Conservation (phyloP, 2,329 filamentous ascomycete species). For the Bipolaris oryzae region DNA sequence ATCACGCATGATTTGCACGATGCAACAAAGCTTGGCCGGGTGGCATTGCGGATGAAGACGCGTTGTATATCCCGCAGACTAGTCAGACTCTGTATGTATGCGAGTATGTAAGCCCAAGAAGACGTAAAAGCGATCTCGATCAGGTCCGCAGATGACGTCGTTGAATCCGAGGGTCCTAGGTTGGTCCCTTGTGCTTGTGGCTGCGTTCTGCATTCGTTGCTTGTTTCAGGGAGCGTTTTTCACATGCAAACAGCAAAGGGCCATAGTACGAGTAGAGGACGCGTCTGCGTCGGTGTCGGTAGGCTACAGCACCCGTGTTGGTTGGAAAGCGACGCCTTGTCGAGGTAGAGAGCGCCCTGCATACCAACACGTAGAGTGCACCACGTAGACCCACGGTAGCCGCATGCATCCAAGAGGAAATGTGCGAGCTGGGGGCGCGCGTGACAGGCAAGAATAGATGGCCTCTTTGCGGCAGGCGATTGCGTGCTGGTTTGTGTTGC, state of each 20-base stretch:
- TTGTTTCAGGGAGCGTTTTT: not conserved
- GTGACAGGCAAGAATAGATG: conserved; percentile 13
- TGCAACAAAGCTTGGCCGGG: not conserved
- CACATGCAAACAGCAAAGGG: not conserved
- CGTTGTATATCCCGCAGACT: conserved; percentile 3
- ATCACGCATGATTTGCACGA: not conserved
- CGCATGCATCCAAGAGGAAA: not conserved
- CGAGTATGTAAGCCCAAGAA: too few species aligned
- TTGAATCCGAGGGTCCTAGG: not conserved
- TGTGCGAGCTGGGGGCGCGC: conserved; percentile 4
- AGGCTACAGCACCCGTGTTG: not conserved
- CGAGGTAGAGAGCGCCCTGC: conserved; percentile 1
- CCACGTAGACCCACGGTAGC: not conserved
- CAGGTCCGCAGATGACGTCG: not conserved
- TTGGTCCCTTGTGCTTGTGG: not conserved
- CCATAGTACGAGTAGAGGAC: not conserved
- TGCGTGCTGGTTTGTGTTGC: conserved; percentile 15
- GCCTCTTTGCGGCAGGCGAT: conserved; percentile 10
- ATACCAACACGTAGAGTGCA: not conserved
- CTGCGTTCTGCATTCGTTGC: too few species aligned
- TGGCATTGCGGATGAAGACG: not conserved
- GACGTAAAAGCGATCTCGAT: not conserved
- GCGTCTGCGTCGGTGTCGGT: not conserved
- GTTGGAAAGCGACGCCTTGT: conserved; percentile 4
- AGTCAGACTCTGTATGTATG: not conserved